Conservation (phyloP, 1,139 yeast genomes). For the Zygotorulaspora mrakii region DNA sequence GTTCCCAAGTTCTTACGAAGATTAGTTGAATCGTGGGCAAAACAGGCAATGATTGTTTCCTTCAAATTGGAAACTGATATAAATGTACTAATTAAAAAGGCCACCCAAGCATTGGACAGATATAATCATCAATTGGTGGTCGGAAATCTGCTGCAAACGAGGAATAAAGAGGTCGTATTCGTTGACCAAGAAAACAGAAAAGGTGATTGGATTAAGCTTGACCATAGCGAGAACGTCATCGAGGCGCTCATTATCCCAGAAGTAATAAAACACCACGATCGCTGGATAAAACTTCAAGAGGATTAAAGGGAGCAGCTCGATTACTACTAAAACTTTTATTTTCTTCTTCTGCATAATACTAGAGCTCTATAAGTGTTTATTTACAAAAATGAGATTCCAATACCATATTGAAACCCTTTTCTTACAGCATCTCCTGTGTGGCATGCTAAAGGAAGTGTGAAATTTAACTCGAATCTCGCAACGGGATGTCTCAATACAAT, state of each 20-base stretch:
- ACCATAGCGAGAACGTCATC: constrained; percentile 29
- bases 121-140: constrained; percentile 93
- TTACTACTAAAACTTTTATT: no score
- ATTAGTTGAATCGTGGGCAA: constrained; percentile 92
- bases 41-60: constrained; percentile 88
- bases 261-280: constrained; percentile 56
- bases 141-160: constrained; percentile 86
- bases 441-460: constrained; percentile 69
- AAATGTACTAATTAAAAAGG: constrained; percentile 65
- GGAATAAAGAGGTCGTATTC: constrained; percentile 84
- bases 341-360: no score
- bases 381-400: constrained; percentile 78
- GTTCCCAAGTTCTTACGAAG: constrained; percentile 91
- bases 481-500: constrained; percentile 77
- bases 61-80: constrained; percentile 92
- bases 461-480: constrained; percentile 88
- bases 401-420: constrained; percentile 90
- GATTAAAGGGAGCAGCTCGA: no score
- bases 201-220: constrained; percentile 52
- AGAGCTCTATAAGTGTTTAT: constrained; percentile 3
- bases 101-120: constrained; percentile 70
- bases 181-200: constrained; percentile 50
- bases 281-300: constrained; percentile 48
- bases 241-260: constrained; percentile 64
- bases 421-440: constrained; percentile 64